A percentile compares a stretch with the other conserved stretches of the same genome.
Evolutionary conservation across 2,329 filamentous ascomycete genomes (phyloP).

Genomic region (Juglanconis sp.): DNA sequence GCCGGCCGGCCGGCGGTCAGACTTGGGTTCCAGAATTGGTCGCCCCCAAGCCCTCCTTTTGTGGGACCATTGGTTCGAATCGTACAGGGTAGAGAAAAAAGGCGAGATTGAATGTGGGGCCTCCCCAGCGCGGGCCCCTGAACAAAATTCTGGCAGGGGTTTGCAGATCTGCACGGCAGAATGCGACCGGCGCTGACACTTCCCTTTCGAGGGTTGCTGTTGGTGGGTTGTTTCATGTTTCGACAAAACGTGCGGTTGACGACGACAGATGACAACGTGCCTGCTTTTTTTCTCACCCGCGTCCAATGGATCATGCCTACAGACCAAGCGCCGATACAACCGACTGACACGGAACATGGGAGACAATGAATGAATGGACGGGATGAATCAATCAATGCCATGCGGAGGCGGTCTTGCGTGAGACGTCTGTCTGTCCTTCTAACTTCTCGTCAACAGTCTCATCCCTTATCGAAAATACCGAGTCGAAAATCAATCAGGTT

Average conservation of each 20-base stretch:
- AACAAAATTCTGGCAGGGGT: background rate
- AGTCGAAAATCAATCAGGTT: no score
- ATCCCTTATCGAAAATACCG: no score
- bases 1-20: no score
- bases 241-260: background rate
- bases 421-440: no score
- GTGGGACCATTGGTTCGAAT: no score
- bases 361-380: no score
- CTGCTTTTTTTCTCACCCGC: background rate
- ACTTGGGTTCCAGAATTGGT: no score
- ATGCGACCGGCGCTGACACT: background rate
- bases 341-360: no score
- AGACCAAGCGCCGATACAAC: background rate
- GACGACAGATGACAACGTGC: background rate
- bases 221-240: background rate
- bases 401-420: no score
- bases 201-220: background rate
- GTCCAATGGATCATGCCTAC: background rate
- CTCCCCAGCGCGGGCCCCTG: background rate
- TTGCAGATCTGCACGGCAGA: background rate
- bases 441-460: no score
- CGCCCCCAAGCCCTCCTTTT: no score
- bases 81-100: background rate
- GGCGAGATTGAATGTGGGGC: background rate
- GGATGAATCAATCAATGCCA: no score